Percentiles rank a stretch among this genome's conserved stretches.
Conservation (phyloP, 352 stramenopile species). For the Halophytophthora polymorphica region DNA sequence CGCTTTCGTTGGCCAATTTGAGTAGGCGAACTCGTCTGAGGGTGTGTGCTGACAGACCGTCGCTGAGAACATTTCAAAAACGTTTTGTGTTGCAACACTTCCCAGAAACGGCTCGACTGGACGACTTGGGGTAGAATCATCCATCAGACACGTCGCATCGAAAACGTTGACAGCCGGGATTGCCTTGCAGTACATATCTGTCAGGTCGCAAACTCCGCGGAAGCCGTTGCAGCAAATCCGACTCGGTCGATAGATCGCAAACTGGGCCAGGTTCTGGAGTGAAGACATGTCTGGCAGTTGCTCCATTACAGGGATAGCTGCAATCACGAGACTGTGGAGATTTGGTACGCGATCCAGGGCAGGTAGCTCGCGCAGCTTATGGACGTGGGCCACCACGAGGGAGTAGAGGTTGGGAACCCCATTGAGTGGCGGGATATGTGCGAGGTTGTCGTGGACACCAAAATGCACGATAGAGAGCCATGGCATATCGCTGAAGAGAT, state of each 20-base stretch:
- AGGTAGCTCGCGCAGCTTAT: conserved; percentile 8
- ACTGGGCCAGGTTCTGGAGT: conserved; percentile 11
- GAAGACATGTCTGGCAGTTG: conserved; percentile 13
- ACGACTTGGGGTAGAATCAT: neutral
- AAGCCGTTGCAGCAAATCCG: conserved; percentile 19
- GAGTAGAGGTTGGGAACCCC: conserved; percentile 14
- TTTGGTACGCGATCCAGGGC: conserved; percentile 10
- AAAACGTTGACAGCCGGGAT: conserved; percentile 2
- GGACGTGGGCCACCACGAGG: conserved; percentile 13
- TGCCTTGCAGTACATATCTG: conserved; percentile 6
- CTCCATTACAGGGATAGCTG: conserved; percentile 11
- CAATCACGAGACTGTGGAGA: conserved; percentile 9
- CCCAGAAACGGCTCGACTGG: conserved; percentile 9
- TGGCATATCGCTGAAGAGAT: conserved; percentile 18
- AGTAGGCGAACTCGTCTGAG: conserved; percentile 6
- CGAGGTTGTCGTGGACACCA: conserved; percentile 10
- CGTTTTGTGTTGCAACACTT: conserved; percentile 8
- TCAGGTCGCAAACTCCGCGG: conserved; percentile 6
- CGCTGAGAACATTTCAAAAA: conserved; percentile 8
- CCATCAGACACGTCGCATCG: conserved; percentile 7
- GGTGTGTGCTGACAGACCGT: conserved; percentile 9
- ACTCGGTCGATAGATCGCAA: conserved; percentile 12
- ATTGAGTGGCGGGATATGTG: conserved; percentile 7
- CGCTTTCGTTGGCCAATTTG: neutral
- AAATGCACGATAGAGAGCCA: conserved; percentile 13